Base-by-base conservation (phyloP, 2,329 filamentous ascomycete species). In the Eutypella sp. region DNA sequence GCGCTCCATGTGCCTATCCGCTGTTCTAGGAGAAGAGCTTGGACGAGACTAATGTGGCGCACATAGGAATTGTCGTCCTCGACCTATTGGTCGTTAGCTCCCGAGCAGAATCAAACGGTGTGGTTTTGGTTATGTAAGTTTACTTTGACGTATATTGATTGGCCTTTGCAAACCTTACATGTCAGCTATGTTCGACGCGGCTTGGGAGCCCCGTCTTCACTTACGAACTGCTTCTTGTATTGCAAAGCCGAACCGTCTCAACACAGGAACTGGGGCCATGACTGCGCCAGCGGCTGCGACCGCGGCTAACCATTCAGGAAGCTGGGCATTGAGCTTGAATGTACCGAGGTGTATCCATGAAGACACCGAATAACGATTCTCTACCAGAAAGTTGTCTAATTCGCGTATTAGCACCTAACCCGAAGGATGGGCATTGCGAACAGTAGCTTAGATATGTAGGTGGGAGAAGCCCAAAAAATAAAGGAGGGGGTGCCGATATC, bases 201-300 rank as follows among this genome's bases (percentile, higher is more conserved):
- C 38, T 2, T 13, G 41, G 16, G 25, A 25, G 4, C 9, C n/a
- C 5, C 18, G 15, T 33, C 25, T 20, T 25, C 10, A 65, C 61
- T 59, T 51, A 66, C 74, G 70, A 43, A 78, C 70, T 48, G 74
- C 71, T 53, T 79, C 75, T 54, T 76, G 73, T 4, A 79, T 58
- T 10, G 75, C 74, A 51, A 74, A 74, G 2, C 82, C 82, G 44
- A 86, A 79, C 54, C 79, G 82, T 22, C 78, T 73, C 31, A 85
- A 66, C 0, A 81, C 72, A 8, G 70, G 67, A 40, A 82, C 73
- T 0, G 81, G 76, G 2, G 79, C 79, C 38, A 78, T 64, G 0
- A 77, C 73, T 5, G 81, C 81, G 5, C 82, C 82, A n/a, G 74
- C 74, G 3, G 82, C 77, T 0, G 78, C 74, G 3, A 81, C 74